Percentiles rank a stretch among this genome's conserved stretches.
phyloP scores from a whole-genome alignment of 768 basidiomycete genomes.

The Rubroboletus satanas region DNA sequence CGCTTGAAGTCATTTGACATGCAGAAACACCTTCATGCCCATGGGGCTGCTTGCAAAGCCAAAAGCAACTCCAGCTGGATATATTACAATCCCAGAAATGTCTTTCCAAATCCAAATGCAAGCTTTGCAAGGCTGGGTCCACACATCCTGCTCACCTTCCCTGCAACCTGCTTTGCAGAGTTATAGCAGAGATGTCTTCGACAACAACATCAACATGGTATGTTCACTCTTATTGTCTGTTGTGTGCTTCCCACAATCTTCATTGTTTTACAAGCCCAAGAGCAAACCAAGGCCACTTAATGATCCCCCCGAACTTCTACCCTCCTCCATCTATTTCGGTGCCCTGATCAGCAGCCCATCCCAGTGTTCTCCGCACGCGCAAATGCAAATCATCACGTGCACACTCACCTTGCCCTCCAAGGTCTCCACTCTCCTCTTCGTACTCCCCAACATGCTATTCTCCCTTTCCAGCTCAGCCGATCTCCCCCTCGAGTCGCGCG shows the following conservation, averaged over 20 bases:
- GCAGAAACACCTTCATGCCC: not conserved
- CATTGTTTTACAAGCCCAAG: too few relatives aligned
- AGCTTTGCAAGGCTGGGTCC: not conserved
- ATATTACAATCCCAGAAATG: not conserved
- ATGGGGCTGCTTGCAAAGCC: not conserved
- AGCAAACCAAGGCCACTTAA: too few relatives aligned
- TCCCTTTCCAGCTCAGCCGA: slow-evolving; percentile 75
- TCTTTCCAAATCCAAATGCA: not conserved
- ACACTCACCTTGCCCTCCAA: slow-evolving; percentile 74
- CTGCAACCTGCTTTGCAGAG: too few relatives aligned
- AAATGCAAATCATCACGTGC: not conserved
- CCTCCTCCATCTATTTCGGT: slow-evolving; percentile 81
- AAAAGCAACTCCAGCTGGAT: not conserved
- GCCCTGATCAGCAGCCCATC: not conserved
- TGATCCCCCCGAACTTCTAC: too few relatives aligned
- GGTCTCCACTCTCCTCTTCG: slow-evolving; percentile 74
- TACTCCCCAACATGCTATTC: slow-evolving; percentile 54
- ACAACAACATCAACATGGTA: too few relatives aligned
- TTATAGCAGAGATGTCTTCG: too few relatives aligned
- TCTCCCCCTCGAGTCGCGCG: slow-evolving; percentile 73
- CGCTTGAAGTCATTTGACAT: not conserved
- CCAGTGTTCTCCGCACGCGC: not conserved
- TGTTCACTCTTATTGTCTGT: too few relatives aligned
- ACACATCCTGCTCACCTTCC: too few relatives aligned
- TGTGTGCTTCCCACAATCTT: too few relatives aligned